phyloP scores from a whole-genome alignment of 768 basidiomycete species.

The Tremella fuciformis region DNA sequence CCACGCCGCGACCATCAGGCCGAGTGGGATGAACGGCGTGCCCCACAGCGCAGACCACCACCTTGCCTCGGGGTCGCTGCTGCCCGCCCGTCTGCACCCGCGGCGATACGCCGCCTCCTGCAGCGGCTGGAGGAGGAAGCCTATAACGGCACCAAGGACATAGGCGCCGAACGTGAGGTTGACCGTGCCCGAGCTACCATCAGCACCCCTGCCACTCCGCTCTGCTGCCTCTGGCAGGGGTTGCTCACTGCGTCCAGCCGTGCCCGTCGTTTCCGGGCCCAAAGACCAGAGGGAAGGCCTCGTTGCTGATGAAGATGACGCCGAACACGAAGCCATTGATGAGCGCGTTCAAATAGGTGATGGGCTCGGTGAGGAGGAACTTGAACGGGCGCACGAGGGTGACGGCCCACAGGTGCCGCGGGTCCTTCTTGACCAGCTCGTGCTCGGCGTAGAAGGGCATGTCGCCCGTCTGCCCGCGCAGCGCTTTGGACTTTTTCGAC shows the following conservation, averaged over 20 bases:
- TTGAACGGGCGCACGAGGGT: constrained; percentile 41
- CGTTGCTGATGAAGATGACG: constrained; percentile 43
- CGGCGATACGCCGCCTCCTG: constrained; percentile 32
- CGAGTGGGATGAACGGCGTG: constrained; percentile 35
- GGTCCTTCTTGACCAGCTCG: constrained; percentile 35
- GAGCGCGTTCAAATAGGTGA: constrained; percentile 39
- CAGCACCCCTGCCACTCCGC: too few species aligned
- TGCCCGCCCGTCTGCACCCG: constrained; percentile 12
- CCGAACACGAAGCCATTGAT: constrained; percentile 43
- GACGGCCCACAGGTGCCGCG: constrained; percentile 38
- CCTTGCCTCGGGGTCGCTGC: constrained; percentile 33
- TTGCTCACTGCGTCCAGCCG: constrained; percentile 35
- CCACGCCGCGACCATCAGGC: constrained; percentile 41
- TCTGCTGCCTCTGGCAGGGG: neutral
- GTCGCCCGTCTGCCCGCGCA: constrained; percentile 30
- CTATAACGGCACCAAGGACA: constrained; percentile 34
- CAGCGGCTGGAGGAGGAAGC: constrained; percentile 33
- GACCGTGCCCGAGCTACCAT: constrained; percentile 32
- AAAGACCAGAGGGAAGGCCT: constrained; percentile 42
- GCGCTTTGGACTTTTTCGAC: constrained; percentile 15
- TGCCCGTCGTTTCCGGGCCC: constrained; percentile 40
- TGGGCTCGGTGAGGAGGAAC: constrained; percentile 44
- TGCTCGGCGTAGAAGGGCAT: constrained; percentile 35
- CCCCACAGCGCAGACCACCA: constrained; percentile 41
- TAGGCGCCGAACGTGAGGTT: constrained; percentile 40